These are phyloP conservation scores for Colletotrichum sp. DNA, from an alignment of 2,329 filamentous ascomycete species.

Conservation along the genomic window DNA sequence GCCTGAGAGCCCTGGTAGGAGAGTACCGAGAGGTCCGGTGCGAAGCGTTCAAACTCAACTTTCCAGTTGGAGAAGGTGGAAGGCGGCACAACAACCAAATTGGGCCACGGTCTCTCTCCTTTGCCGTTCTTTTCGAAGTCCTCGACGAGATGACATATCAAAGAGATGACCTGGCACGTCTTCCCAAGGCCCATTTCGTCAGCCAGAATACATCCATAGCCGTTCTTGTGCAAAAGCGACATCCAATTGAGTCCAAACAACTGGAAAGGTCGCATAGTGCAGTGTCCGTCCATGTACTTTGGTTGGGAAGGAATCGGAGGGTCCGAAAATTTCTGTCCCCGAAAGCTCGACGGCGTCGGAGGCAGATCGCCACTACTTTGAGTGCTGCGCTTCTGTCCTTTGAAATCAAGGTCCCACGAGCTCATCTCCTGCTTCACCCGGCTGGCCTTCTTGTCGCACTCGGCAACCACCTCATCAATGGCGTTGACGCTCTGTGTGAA, in stretches of 20 bases:
- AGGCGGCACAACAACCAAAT: conserved; percentile 88
- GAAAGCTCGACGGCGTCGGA: conserved; percentile 46
- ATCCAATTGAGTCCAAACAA: conserved; percentile 96
- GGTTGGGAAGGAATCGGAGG: conserved; percentile 69
- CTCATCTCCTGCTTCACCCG: conserved; percentile 51
- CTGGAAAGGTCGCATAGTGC: conserved; percentile 90
- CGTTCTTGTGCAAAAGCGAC: conserved; percentile 77
- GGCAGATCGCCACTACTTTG: conserved; percentile 39
- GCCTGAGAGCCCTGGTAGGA: conserved; percentile 70
- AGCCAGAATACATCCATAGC: conserved; percentile 87
- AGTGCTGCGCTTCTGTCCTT: conserved; percentile 42
- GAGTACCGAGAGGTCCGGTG: conserved; percentile 76
- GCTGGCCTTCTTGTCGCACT: conserved; percentile 76
- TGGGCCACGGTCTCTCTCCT: conserved; percentile 62
- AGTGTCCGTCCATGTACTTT: conserved; percentile 74
- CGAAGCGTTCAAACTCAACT: conserved; percentile 86
- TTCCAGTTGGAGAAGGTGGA: conserved; percentile 98
- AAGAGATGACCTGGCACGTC: conserved; percentile 94
- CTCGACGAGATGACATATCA: conserved; percentile 83
- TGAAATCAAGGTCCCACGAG: conserved; percentile 53
- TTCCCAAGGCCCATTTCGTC: conserved; percentile 98
- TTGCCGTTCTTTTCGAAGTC: conserved; percentile 47
- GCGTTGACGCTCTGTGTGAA: conserved; percentile 83
- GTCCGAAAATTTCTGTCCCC: conserved; percentile 35
- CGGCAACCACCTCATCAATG: conserved; percentile 80